A percentile compares a stretch with the other conserved stretches of the same genome.
Conservation (phyloP, 441 rosid species). For the Mallotus repandus region DNA sequence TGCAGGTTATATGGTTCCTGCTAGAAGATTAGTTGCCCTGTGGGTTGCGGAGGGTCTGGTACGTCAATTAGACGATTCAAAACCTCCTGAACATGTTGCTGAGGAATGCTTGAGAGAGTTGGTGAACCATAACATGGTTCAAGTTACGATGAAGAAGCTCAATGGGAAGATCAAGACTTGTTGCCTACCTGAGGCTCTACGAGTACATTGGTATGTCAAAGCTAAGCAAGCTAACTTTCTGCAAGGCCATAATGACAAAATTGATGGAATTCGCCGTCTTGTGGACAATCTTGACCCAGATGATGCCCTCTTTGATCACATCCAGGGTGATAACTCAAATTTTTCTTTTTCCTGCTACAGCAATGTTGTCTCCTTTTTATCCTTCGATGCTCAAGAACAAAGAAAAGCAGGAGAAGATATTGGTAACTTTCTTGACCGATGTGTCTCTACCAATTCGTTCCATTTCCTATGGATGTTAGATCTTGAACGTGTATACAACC, state of each 20-base stretch:
- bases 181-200: not conserved
- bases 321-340: not conserved
- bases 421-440: slow-evolving; percentile 8
- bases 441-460: not conserved
- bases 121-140: not conserved
- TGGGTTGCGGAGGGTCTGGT: slow-evolving; percentile 6
- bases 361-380: slow-evolving; percentile 1
- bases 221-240: slow-evolving; percentile 6
- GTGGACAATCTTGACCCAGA: not conserved
- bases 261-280: not conserved
- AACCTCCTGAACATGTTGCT: not conserved
- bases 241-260: not conserved
- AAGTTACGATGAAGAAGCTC: not conserved
- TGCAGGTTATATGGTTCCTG: not conserved
- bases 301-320: not conserved
- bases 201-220: not conserved
- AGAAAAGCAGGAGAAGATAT: slow-evolving; percentile 5
- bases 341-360: not conserved
- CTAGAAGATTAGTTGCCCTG: not conserved
- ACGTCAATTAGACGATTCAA: no score
- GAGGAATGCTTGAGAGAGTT: not conserved
- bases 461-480: not conserved
- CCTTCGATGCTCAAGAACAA: slow-evolving; percentile 5
- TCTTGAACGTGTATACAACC: slow-evolving; percentile 14
- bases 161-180: slow-evolving; percentile 1